Base-by-base conservation (phyloP, 805 yeast genomes). In the Suhomyces prunicola region DNA sequence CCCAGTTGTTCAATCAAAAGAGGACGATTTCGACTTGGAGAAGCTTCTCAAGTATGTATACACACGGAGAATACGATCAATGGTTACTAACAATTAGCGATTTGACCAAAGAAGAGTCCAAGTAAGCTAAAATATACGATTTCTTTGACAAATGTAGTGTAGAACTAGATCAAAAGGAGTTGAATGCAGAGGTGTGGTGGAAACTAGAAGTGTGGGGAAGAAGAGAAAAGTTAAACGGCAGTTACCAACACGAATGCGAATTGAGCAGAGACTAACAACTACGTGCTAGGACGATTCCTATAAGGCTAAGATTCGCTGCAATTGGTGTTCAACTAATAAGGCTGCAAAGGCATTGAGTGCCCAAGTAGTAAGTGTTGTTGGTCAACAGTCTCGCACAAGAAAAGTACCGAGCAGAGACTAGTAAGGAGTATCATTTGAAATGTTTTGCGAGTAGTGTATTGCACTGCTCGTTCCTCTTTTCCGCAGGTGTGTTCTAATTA, bases 21-120 rank as follows among this genome's bases (percentile, higher is more conserved):
- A 71, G 50, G 78, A 71, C 22, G 78, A 74, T 57, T 73, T 74
- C 57, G 79, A 74, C 53, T 67, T 74, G 51, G 79, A 74, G 54
- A 73, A 74, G 59, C 66, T 73, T 60, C 59, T 74, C 53, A 71
- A 63, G 79, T 74, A 71, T 57, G 79, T 74, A 59, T 40, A 45
- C 19, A 23, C 19, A 26, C 44, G 50, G 54, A n/a, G 46, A 42
- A 7, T 22, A 42, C n/a, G 17, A 42, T 12, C 15, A 23, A n/a
- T 22, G 17, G 5, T 29, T 54, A 55, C 57, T 54, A 56, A 55
- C 60, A 17, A 44, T n/a, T 55, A 74, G 78, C 56, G 78, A 73
- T 54, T 70, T 73, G 54, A 63, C 76, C 44, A 74, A 73, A 60
- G 78, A 74, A 57, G 78, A 73, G 59, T 47, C 70, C 46, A 73